These are phyloP conservation scores for Blastocystis sp. DNA, from an alignment of 352 stramenopile genomes.

Conservation along the genomic window DNA sequence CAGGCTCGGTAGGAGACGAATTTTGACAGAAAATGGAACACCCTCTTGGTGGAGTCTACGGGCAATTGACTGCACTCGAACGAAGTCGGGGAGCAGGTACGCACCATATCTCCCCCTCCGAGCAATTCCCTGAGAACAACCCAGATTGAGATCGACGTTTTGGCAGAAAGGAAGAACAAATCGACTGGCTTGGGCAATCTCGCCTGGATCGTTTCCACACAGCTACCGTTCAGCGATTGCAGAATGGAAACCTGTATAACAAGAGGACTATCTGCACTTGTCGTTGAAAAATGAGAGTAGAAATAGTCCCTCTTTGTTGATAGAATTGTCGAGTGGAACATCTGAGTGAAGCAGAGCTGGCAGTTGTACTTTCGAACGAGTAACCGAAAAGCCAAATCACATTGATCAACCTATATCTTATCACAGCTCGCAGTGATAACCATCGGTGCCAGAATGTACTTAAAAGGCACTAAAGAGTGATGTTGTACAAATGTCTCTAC, in stretches of 20 bases:
- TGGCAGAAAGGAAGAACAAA: slow-evolving; percentile 58
- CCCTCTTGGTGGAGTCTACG: slow-evolving; percentile 69
- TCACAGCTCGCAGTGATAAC: neutral
- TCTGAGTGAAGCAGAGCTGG: slow-evolving; percentile 44
- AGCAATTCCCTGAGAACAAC: slow-evolving; percentile 74
- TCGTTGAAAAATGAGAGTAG: neutral
- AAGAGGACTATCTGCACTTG: neutral
- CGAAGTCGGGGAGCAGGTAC: slow-evolving; percentile 74
- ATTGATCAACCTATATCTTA: slow-evolving; percentile 43
- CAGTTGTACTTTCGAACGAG: slow-evolving; percentile 26
- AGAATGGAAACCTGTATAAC: neutral
- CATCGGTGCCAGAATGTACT: slow-evolving; percentile 47
- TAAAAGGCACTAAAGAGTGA: neutral
- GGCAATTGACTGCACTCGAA: slow-evolving; percentile 73
- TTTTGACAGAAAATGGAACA: slow-evolving; percentile 81
- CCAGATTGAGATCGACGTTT: slow-evolving; percentile 63
- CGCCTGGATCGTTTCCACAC: slow-evolving; percentile 49
- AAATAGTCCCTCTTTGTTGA: neutral
- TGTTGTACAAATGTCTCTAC: neutral
- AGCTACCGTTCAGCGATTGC: neutral
- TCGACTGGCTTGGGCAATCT: neutral
- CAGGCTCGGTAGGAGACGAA: slow-evolving; percentile 77
- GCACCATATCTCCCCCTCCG: slow-evolving; percentile 80
- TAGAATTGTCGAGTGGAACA: slow-evolving; percentile 5
- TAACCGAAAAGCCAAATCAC: slow-evolving; percentile 28